Conservation (phyloP, 192 early-diverging fungal species). For the Backusella morwellensis region DNA sequence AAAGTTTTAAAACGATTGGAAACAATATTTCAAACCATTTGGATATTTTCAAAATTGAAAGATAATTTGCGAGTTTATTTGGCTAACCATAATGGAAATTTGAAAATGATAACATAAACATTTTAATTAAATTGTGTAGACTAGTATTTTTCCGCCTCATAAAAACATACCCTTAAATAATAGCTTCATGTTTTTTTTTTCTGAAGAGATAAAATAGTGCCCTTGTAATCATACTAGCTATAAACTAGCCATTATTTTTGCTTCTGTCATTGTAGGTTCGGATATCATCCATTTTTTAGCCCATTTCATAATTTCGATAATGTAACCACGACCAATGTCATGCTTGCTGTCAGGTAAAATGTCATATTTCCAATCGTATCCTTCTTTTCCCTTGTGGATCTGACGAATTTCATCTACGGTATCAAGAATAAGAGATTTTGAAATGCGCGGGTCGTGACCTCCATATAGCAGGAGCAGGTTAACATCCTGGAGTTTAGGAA, state of each 20-base stretch:
- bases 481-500: neutral
- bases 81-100: no score
- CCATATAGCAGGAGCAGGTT: neutral
- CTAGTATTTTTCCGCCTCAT: no score
- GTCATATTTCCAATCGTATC: neutral
- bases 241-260: neutral
- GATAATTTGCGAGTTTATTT: no score
- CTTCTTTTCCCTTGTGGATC: neutral
- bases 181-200: no score
- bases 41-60: no score
- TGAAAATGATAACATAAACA: no score
- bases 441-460: fast-evolving
- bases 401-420: neutral
- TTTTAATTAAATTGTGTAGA: no score
- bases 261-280: neutral
- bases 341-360: neutral
- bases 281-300: neutral
- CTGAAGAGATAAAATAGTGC: neutral
- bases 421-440: neutral
- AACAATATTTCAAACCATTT: no score
- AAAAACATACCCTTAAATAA: no score
- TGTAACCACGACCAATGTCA: neutral
- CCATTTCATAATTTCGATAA: neutral
- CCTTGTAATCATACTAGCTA: neutral
- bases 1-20: no score